Base-by-base conservation (phyloP, 2,329 filamentous ascomycete species). In the Calonectria pauciramosa region DNA sequence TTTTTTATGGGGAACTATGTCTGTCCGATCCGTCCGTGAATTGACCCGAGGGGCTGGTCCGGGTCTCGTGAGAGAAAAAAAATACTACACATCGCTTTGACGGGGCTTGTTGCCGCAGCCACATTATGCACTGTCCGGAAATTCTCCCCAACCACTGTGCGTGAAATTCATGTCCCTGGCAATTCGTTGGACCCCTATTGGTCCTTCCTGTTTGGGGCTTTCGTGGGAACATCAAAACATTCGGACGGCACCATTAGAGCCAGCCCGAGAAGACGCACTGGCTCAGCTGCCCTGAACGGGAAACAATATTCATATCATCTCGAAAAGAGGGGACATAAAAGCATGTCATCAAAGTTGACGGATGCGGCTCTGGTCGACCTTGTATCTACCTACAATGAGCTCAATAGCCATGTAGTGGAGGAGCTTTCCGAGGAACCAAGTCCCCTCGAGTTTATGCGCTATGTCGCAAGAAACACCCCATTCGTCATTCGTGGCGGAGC, bases 371-470 rank as follows among this genome's bases (percentile, higher is more conserved):
- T 86, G 2, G 69, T 75, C 20, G 80, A 90, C 72, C 89, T 96
- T 28, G 90, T 96, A 76, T 88, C 86, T 14, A 91, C 89, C n/a
- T 96, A 94, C 84, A 91, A 94, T 80, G 94, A 95, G 78, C 90
- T 96, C 70, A 96, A 96, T 81, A 84, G 88, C 71, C 82, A 86
- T 28, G 79, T 81, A 20, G 87, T 96, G 71, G 90, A 94, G 59
- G 91, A 92, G 78, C 88, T 96, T 3, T 54, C 87, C 18, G 87
- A 90, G 52, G 91, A 93, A 64, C 95, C 95, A 5, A 94, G 92
- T 34, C 90, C 95, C 0, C 89, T 97, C 8, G 93, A 96, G 81
- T 96, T 96, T 82, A 94, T 96, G 92, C 91, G 94, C 80, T 93
- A 92, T 83, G 94, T 96, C 26, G 89, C 93, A 20, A 89, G 87